A percentile compares a stretch with the other conserved stretches of the same genome.
Evolutionary conservation across 345 rosid genomes (phyloP).

Genomic region (sweet orange (Citrus sinensis)): DVS_A1.0 CM039164.1:26888001-26888500

Average conservation of each 20-base stretch:
- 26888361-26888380: constrained; percentile 77
- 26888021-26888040: constrained; percentile 59
- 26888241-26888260: constrained; percentile 83
- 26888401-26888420: constrained; percentile 77
- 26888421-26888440: constrained; percentile 62
- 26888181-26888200: constrained; percentile 59
- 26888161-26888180: constrained; percentile 65
- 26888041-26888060: constrained; percentile 68
- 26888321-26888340: constrained; percentile 75
- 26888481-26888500: constrained; percentile 68
- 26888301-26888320: constrained; percentile 77
- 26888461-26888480: constrained; percentile 80
- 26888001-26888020: constrained; percentile 54
- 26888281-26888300: constrained; percentile 71
- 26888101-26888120: constrained; percentile 49
- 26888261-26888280: constrained; percentile 79
- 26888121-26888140: constrained; percentile 65
- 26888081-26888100: constrained; percentile 73
- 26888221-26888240: constrained; percentile 79
- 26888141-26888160: constrained; percentile 62
- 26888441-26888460: constrained; percentile 85
- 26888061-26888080: constrained; percentile 53
- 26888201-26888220: constrained; percentile 78
- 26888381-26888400: constrained; percentile 85
- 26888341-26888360: constrained; percentile 76